Conservation (phyloP, 116 monocot species). For the Thalassia testudinum region DNA sequence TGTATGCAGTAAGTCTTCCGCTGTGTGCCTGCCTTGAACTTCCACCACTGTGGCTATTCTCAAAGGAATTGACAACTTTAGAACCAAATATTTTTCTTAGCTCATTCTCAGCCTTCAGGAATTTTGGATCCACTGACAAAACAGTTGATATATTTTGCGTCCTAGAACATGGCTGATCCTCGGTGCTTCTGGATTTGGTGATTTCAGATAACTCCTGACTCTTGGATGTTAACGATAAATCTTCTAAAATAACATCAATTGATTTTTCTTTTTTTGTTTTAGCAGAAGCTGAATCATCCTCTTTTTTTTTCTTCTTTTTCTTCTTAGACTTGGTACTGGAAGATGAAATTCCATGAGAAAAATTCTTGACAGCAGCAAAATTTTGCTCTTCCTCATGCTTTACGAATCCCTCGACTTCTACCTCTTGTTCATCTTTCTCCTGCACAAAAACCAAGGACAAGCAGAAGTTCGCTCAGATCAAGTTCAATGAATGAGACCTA, state of each 20-base stretch:
- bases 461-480: background rate
- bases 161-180: conserved; percentile 6
- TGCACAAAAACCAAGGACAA: background rate
- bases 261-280: conserved; percentile 18
- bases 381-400: conserved; percentile 13
- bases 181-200: conserved; percentile 9
- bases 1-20: conserved; percentile 47
- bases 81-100: conserved; percentile 83
- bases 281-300: conserved; percentile 11
- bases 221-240: conserved; percentile 38
- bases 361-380: conserved; percentile 3
- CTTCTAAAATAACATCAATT: conserved; percentile 50
- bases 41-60: conserved; percentile 39
- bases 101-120: conserved; percentile 89
- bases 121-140: conserved; percentile 62
- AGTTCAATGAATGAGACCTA: background rate
- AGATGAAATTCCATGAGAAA: conserved; percentile 9
- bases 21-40: conserved; percentile 55
- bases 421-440: conserved; percentile 52
- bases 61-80: conserved; percentile 79
- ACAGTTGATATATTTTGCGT: conserved; percentile 19
- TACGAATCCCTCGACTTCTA: conserved; percentile 5
- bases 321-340: conserved; percentile 66
- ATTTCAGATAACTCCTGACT: conserved; percentile 2
- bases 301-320: conserved; percentile 56